Evolutionary conservation across 2,329 filamentous ascomycete species (phyloP).

Genomic region (Fusarium aywerte): DNA sequence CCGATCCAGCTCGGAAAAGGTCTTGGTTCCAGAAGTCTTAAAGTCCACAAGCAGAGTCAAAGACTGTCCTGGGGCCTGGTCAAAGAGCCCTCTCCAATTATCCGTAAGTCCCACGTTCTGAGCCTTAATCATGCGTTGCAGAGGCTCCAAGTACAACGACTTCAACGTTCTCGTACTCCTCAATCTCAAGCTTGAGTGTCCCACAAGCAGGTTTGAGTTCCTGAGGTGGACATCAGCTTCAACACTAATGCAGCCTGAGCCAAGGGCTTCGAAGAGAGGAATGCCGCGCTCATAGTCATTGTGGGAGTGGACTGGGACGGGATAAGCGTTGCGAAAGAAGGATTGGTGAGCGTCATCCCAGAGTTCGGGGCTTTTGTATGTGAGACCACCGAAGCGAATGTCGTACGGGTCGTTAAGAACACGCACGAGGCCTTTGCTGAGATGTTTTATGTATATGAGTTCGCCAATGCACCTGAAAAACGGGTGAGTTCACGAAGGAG

Average conservation of each 20-base stretch:
- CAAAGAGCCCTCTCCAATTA: constrained; percentile 3
- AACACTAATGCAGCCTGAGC: constrained; percentile 17
- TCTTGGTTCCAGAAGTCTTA: constrained; percentile 1
- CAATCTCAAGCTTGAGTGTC: background rate
- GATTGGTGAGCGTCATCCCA: constrained; percentile 21
- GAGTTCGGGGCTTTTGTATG: constrained; percentile 9
- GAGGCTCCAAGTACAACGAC: constrained; percentile 3
- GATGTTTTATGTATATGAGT: constrained; percentile 3
- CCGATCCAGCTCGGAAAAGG: background rate
- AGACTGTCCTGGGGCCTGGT: background rate
- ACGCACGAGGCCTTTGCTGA: background rate
- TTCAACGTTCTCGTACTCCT: background rate
- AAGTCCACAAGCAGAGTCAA: constrained; percentile 15
- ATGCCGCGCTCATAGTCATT: constrained; percentile 23
- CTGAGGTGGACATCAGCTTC: constrained; percentile 16
- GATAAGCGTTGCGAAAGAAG: constrained; percentile 8
- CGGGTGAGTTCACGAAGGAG: background rate
- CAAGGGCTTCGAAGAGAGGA: constrained; percentile 22
- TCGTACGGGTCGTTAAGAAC: constrained; percentile 28
- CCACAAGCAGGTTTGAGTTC: background rate
- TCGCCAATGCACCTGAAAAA: background rate
- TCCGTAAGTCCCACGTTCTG: background rate
- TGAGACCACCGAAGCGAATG: constrained; percentile 13
- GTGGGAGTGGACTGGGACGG: constrained; percentile 18
- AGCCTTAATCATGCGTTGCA: constrained; percentile 10